Base-by-base conservation (phyloP, 1,139 yeast species). In the Williopsis jadinii region DNA sequence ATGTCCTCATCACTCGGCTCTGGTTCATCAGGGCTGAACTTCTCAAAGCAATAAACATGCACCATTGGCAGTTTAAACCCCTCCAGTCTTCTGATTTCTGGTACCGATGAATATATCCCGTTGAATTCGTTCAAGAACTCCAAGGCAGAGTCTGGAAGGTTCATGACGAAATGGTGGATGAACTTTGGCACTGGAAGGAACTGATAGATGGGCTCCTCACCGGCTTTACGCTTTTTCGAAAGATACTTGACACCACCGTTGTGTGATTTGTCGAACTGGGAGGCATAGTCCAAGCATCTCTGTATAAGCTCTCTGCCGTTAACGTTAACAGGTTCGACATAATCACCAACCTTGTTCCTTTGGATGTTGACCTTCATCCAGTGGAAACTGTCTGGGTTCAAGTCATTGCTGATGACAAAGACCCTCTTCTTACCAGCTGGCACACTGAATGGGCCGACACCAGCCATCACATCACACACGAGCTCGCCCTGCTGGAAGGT, bases 391-490 rank as follows among this genome's bases (percentile, higher is more conserved):
- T 84, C 85, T 0, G 97, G 97, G 56, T 94, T 94, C 58, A 94
- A 70, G 60, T 94, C 99, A 59, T 90, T 94, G 13, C 97, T 97
- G 54, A 90, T 68, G 0, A 86, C 95, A 41, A 90, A 62, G 3
- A 80, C 85, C 14, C 74, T 72, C 47, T 83, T 86, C 61, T 84
- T 88, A 13, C 90, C 98, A 1, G 97, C 96, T 0, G 99, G 99
- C 1, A 92, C 78, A 2, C 95, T 94, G 67, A 94, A 94, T 3
- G 99, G 99, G 0, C 99, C 99, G 2, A 94, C 98, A 31, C 99
- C 99, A 0, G 97, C 98, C 75, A 94, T 86, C 0, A 88, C 97
- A 66, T 94, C 99, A 51, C 88, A 87, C 0, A 94, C 86, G 2
- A 86, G 84, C 46, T 83, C 84, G 10, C 80, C 73, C 2, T 73